These are phyloP conservation scores for Dichotomopilus funicola DNA, from an alignment of 2,329 filamentous ascomycete species.

Conservation along the genomic window DNA sequence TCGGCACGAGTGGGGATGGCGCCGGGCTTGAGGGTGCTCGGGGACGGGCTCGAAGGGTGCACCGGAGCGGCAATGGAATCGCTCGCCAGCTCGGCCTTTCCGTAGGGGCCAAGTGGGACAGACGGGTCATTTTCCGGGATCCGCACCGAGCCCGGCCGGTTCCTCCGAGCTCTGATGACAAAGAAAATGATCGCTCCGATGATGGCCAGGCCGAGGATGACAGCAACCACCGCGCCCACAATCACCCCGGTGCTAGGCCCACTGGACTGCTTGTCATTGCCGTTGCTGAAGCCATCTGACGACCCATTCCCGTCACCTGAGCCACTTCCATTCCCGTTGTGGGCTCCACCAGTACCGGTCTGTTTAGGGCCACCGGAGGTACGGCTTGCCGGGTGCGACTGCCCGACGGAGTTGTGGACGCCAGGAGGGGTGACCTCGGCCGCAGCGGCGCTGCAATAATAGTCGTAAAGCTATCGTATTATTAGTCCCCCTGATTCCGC, in stretches of 20 bases:
- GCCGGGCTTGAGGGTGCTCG: constrained; percentile 24
- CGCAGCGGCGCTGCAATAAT: constrained; percentile 46
- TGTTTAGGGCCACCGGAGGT: constrained; percentile 1
- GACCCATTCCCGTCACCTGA: neutral
- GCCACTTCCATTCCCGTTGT: constrained; percentile 11
- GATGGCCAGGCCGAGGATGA: constrained; percentile 27
- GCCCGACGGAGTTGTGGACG: constrained; percentile 33
- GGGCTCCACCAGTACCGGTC: constrained; percentile 12
- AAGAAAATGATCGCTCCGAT: constrained; percentile 34
- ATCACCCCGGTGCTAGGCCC: constrained; percentile 31
- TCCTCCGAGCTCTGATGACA: constrained; percentile 26
- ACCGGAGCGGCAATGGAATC: constrained; percentile 13
- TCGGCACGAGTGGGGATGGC: constrained; percentile 17
- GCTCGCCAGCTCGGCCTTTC: constrained; percentile 25
- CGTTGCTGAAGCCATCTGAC: neutral
- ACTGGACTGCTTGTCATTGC: neutral
- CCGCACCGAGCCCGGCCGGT: constrained; percentile 8
- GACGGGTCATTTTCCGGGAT: constrained; percentile 12
- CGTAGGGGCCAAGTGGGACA: constrained; percentile 10
- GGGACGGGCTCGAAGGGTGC: constrained; percentile 27
- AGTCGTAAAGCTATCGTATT: constrained; percentile 32
- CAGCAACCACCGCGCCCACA: constrained; percentile 30
- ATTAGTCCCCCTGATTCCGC: neutral
- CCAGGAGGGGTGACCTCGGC: constrained; percentile 35
- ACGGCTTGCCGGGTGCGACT: constrained; percentile 22